These are phyloP conservation scores for Macrophomina tecta DNA, from an alignment of 2,329 filamentous ascomycete genomes.

Conservation along the genomic window DNA sequence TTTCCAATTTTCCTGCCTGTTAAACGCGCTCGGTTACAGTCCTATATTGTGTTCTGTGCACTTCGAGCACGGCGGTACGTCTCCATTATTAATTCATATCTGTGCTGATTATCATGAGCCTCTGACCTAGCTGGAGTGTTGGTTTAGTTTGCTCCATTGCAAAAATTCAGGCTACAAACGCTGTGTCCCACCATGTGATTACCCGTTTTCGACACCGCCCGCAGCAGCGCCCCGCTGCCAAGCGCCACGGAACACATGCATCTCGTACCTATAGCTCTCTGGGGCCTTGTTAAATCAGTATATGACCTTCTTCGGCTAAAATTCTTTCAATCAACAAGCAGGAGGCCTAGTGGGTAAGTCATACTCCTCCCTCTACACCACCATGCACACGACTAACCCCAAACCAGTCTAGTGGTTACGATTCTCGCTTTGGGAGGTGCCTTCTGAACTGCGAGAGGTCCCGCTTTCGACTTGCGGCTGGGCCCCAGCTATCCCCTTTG, in stretches of 20 bases:
- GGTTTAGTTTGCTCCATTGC: not conserved
- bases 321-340: not conserved
- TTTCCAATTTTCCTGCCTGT: no score
- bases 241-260: no score
- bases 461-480: conserved; percentile 19
- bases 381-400: not conserved
- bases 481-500: conserved; percentile 5
- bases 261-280: no score
- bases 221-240: no score
- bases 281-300: no score
- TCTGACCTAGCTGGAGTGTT: not conserved
- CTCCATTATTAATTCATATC: no score
- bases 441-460: conserved; percentile 20
- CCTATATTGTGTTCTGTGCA: no score
- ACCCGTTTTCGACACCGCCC: not conserved
- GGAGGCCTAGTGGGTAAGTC: conserved; percentile 16
- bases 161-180: not conserved
- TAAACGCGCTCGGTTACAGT: no score
- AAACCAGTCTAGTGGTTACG: conserved; percentile 23
- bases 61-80: no score
- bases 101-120: no score
- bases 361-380: conserved; percentile 7
- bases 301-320: not conserved
- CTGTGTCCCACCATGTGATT: not conserved
- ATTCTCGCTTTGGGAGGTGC: conserved; percentile 15